A percentile compares a stretch with the other conserved stretches of the same genome.
These are phyloP conservation scores for Tolypocladium amazonense DNA, from an alignment of 2,329 filamentous ascomycete species.

Conservation along the genomic window DNA sequence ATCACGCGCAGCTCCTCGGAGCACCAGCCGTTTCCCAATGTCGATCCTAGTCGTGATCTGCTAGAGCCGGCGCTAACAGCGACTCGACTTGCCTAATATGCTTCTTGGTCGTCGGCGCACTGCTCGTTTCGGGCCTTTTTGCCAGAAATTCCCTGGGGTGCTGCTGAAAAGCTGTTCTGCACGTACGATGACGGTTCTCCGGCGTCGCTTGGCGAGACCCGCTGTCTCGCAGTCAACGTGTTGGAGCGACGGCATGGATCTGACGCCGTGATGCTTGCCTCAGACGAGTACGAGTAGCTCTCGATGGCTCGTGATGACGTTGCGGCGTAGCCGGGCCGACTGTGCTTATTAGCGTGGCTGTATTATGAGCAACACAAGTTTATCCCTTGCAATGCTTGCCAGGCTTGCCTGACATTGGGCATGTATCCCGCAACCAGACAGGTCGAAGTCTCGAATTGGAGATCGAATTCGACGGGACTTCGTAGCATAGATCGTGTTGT, in stretches of 20 bases:
- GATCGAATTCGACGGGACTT: too few relatives aligned
- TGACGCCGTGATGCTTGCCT: background rate
- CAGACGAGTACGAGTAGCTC: background rate
- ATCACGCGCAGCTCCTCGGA: background rate
- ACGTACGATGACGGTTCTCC: background rate
- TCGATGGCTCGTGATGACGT: background rate
- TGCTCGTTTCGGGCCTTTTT: background rate
- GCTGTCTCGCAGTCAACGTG: background rate
- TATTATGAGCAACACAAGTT: background rate
- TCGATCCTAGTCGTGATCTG: background rate
- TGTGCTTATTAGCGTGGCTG: background rate
- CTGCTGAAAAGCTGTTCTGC: background rate
- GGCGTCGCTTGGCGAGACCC: background rate
- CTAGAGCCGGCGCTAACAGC: background rate
- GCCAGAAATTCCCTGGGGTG: background rate
- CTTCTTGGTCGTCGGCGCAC: background rate
- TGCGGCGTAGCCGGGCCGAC: background rate
- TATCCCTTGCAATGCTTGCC: background rate
- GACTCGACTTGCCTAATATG: background rate
- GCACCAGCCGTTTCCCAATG: background rate
- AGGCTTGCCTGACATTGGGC: background rate
- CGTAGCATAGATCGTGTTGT: background rate
- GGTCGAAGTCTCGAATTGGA: background rate
- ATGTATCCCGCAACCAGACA: background rate
- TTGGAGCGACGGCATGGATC: background rate